These are phyloP conservation scores for Gypsophila paniculata DNA, from an alignment of 179 eudicot genomes.

Conservation along the genomic window DNA sequence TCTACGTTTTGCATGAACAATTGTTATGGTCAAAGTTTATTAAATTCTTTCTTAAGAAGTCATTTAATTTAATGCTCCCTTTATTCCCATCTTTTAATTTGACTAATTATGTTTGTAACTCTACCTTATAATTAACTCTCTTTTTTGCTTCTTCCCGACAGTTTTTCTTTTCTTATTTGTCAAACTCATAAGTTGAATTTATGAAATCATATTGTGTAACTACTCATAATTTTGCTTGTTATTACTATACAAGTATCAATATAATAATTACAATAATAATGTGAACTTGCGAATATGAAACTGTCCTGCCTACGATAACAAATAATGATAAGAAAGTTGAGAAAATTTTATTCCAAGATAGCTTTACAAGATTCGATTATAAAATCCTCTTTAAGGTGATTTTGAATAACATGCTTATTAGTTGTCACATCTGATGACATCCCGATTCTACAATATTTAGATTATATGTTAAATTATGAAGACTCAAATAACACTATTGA, in stretches of 20 bases:
- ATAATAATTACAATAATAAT: neutral
- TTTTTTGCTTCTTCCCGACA: conserved; percentile 10
- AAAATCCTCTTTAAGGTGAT: too few species aligned
- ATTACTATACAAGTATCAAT: neutral
- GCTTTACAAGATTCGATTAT: too few species aligned
- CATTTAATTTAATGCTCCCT: conserved; percentile 19
- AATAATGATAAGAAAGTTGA: too few species aligned
- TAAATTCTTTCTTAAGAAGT: neutral
- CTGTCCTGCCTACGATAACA: too few species aligned
- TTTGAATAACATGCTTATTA: too few species aligned
- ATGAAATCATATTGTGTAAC: conserved; percentile 5
- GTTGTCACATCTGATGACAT: neutral
- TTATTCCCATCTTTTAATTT: conserved; percentile 8
- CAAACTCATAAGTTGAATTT: conserved; percentile 6
- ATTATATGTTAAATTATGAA: too few species aligned
- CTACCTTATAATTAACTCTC: conserved; percentile 15
- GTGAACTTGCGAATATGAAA: too few species aligned
- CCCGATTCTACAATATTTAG: neutral
- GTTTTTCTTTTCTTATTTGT: conserved; percentile 15
- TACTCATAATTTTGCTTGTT: conserved; percentile 17
- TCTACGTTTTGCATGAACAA: conserved; percentile 20
- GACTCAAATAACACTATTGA: too few species aligned
- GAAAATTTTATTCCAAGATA: too few species aligned
- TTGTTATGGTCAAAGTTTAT: conserved; percentile 17
- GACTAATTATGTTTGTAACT: conserved; percentile 29